phyloP scores from a whole-genome alignment of 116 monocot genomes.

The Iris pallida region DNA sequence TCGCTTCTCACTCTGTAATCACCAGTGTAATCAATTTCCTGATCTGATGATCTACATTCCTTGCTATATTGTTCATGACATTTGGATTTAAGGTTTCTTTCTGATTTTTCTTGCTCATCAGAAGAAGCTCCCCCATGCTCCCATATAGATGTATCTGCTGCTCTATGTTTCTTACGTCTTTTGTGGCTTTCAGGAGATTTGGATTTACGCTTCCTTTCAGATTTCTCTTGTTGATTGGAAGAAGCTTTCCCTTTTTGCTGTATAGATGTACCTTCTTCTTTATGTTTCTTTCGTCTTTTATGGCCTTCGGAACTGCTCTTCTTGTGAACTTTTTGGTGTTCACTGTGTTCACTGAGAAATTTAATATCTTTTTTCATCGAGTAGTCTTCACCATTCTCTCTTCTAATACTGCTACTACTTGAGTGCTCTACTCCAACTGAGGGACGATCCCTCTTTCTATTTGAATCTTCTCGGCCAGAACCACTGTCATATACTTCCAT shows the following conservation, averaged over 20 bases:
- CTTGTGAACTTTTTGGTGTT: background rate
- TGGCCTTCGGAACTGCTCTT: background rate
- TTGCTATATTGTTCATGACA: background rate
- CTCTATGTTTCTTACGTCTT: conserved; percentile 9
- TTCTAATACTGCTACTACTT: conserved; percentile 15
- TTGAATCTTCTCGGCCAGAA: conserved; percentile 26
- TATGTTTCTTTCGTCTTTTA: conserved; percentile 11
- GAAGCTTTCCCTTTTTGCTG: conserved; percentile 3
- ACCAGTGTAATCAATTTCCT: conserved; percentile 1
- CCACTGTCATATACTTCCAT: conserved; percentile 14
- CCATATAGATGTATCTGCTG: conserved; percentile 4
- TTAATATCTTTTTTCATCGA: conserved; percentile 3
- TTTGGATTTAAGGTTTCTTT: conserved; percentile 4
- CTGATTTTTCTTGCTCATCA: conserved; percentile 17
- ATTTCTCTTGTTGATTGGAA: conserved; percentile 15
- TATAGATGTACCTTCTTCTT: conserved; percentile 1
- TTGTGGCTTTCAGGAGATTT: background rate
- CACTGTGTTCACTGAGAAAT: background rate
- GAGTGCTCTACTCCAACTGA: conserved; percentile 15
- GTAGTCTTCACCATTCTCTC: conserved; percentile 6
- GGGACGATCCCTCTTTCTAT: conserved; percentile 12
- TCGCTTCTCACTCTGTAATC: background rate
- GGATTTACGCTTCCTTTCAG: background rate
- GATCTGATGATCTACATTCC: conserved; percentile 3
- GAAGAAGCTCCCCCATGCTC: conserved; percentile 1